Conservation (phyloP, 2,329 filamentous ascomycete species). For the Curvularia spicifera region DNA sequence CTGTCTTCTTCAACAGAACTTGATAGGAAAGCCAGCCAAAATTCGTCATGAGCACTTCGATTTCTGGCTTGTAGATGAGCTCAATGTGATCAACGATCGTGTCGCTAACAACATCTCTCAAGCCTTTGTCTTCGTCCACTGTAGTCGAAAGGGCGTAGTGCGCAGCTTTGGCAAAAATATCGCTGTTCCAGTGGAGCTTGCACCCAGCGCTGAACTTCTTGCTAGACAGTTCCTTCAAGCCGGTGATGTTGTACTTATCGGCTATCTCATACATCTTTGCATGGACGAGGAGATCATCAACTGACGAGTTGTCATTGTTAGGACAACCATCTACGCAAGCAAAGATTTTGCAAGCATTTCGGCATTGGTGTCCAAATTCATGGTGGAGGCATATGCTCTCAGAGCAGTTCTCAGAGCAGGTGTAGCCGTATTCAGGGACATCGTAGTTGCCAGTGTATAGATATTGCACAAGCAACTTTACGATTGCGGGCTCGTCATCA, state of each 20-base stretch:
- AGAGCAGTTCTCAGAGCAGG: not conserved
- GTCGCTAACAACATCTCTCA: slow-evolving; percentile 38
- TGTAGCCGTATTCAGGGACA: not conserved
- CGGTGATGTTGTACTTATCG: slow-evolving; percentile 17
- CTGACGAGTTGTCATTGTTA: not conserved
- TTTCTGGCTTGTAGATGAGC: slow-evolving; percentile 13
- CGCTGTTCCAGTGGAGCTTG: slow-evolving; percentile 21
- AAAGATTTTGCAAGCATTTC: not conserved
- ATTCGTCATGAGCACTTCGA: slow-evolving; percentile 13
- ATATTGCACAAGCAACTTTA: not conserved
- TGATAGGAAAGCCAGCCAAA: slow-evolving; percentile 12
- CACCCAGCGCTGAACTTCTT: not conserved
- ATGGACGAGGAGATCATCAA: not conserved
- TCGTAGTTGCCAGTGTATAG: not conserved
- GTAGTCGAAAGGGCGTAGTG: slow-evolving; percentile 34
- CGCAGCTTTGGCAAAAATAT: slow-evolving; percentile 34
- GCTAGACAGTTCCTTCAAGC: not conserved
- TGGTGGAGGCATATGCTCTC: not conserved
- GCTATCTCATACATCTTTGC: slow-evolving; percentile 25
- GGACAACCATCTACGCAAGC: not conserved
- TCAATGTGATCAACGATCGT: slow-evolving; percentile 32
- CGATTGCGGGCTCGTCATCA: not conserved
- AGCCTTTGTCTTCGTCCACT: slow-evolving; percentile 34
- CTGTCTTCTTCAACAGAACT: slow-evolving; percentile 6
- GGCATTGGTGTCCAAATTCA: not conserved